A percentile compares a stretch with the other conserved stretches of the same genome.
phyloP scores from a whole-genome alignment of 805 yeast species.

The Metschnikowia gruessii region DNA sequence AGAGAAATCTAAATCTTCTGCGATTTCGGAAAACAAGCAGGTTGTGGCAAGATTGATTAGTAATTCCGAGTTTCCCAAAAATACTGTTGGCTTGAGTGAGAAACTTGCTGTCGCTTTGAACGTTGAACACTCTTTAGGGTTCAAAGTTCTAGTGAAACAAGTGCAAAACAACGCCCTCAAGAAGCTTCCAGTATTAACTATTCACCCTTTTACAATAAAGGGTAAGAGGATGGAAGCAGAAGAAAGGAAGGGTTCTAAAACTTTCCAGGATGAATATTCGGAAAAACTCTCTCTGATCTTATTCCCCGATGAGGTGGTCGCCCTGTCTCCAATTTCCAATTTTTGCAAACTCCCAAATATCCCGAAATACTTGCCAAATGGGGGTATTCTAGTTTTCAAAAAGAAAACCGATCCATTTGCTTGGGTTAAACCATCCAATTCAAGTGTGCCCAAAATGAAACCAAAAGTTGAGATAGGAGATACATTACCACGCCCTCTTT shows the following conservation, averaged over 20 bases:
- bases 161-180: conserved; percentile 36
- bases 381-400: conserved; percentile 57
- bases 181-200: conserved; percentile 38
- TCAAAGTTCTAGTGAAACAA: conserved; percentile 50
- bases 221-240: conserved; percentile 32
- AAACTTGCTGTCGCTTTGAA: conserved; percentile 57
- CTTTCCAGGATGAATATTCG: conserved; percentile 19
- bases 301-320: conserved; percentile 20
- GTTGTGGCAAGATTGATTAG: conserved; percentile 53
- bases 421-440: conserved; percentile 41
- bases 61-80: conserved; percentile 29
- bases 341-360: conserved; percentile 50
- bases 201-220: conserved; percentile 56
- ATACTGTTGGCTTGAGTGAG: conserved; percentile 51
- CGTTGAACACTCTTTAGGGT: conserved; percentile 48
- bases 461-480: conserved; percentile 49
- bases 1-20: conserved; percentile 11
- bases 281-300: conserved; percentile 22
- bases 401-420: conserved; percentile 39
- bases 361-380: conserved; percentile 48
- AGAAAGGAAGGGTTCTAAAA: conserved; percentile 31
- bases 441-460: conserved; percentile 26
- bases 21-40: conserved; percentile 34
- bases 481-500: conserved; percentile 44
- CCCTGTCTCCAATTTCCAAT: conserved; percentile 45